phyloP scores from a whole-genome alignment of 768 basidiomycete species.

The Jaapia argillacea region DNA sequence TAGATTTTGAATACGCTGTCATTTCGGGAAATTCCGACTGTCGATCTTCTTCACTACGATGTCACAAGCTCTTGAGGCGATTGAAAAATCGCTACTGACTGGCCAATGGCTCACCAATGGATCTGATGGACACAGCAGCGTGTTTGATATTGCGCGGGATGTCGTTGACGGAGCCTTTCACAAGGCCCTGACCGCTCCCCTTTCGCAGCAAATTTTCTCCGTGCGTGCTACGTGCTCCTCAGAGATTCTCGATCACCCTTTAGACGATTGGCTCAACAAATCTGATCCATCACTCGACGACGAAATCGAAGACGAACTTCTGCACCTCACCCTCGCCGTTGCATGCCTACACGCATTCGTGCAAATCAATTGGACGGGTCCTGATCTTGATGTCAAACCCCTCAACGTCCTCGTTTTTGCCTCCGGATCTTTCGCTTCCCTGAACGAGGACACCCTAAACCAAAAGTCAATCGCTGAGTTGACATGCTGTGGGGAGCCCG shows the following conservation, averaged over 20 bases:
- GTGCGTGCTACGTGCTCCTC: slow-evolving; percentile 12
- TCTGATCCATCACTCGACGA: slow-evolving; percentile 17
- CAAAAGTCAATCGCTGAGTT: slow-evolving; percentile 63
- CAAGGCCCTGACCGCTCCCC: slow-evolving; percentile 29
- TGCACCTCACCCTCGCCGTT: slow-evolving; percentile 56
- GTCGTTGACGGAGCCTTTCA: slow-evolving; percentile 54
- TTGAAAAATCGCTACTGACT: slow-evolving; percentile 50
- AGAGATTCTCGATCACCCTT: slow-evolving; percentile 27
- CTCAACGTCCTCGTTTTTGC: slow-evolving; percentile 30
- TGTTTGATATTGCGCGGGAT: slow-evolving; percentile 35
- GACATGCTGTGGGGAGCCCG: slow-evolving; percentile 84
- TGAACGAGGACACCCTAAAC: slow-evolving; percentile 42
- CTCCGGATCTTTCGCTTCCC: slow-evolving; percentile 14
- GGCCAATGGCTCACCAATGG: slow-evolving; percentile 29
- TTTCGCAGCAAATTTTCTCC: slow-evolving; percentile 25
- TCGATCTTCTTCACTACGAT: too few species aligned
- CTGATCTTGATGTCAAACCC: slow-evolving; percentile 55
- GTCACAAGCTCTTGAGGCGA: slow-evolving; percentile 2
- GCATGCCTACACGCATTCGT: slow-evolving; percentile 84
- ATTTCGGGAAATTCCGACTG: neutral
- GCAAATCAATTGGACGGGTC: slow-evolving; percentile 96
- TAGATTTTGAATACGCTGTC: neutral
- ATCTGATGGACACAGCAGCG: slow-evolving; percentile 21
- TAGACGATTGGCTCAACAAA: slow-evolving; percentile 26
- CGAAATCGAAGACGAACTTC: slow-evolving; percentile 37